phyloP scores from a whole-genome alignment of 768 basidiomycete genomes.

The Phanerochaete carnosa region DNA sequence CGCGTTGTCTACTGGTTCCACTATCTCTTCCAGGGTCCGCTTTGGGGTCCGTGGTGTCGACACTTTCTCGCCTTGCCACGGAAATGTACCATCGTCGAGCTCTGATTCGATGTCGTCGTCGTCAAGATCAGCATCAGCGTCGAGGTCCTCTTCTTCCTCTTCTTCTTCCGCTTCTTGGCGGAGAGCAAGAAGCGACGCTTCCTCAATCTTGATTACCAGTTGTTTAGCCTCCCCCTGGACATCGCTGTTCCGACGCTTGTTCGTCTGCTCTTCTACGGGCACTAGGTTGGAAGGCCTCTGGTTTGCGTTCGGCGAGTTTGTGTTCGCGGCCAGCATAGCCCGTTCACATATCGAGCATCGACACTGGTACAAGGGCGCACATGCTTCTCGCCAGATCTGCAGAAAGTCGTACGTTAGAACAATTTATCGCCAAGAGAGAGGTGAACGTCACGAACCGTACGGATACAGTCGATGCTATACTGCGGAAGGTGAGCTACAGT shows the following conservation, averaged over 20 bases:
- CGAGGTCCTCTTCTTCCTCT: conserved; percentile 16
- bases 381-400: conserved; percentile 75
- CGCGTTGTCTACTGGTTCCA: background rate
- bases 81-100: conserved; percentile 8
- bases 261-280: background rate
- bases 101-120: conserved; percentile 15
- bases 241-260: background rate
- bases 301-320: conserved; percentile 32
- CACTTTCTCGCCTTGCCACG: background rate
- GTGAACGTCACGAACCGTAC: conserved; percentile 39
- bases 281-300: background rate
- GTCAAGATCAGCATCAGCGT: conserved; percentile 13
- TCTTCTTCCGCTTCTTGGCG: conserved; percentile 10
- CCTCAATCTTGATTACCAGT: conserved; percentile 22
- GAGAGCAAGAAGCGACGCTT: conserved; percentile 12
- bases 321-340: conserved; percentile 51
- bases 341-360: conserved; percentile 73
- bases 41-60: conserved; percentile 8
- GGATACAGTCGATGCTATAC: conserved; percentile 57
- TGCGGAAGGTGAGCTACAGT: conserved; percentile 51
- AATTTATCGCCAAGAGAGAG: background rate
- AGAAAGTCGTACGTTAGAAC: conserved; percentile 10
- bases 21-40: conserved; percentile 10
- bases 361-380: conserved; percentile 67
- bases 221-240: conserved; percentile 2